Evolutionary conservation across 495 filamentous ascomycete genomes (phyloP), one percentile per base, ranked within the genome.

Genomic region (Aspergillus indologenus): DNA sequence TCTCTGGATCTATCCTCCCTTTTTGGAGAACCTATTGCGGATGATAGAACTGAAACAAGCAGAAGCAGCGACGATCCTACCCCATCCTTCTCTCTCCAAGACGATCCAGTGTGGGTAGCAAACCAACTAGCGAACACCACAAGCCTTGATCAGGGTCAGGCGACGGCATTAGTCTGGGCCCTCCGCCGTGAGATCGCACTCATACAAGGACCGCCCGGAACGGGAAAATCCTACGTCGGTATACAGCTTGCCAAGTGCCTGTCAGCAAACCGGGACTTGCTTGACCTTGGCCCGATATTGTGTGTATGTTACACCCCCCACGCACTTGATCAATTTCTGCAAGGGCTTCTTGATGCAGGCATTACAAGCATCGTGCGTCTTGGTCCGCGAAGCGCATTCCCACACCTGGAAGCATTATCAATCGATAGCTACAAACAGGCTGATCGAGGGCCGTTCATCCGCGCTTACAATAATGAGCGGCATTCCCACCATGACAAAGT

Each of bases 191-290:
- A 72, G 7, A 56, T 89, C 14, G 82, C 83, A 4, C 71, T 90
- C 1, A 86, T 89, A 24, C 88, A 91, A 72, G 89, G 89, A 0
- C 89, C 89, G 0, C 89, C 89, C 0, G 89, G 89, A 3, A 90
- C 87, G 0, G 89, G 89, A 15, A 90, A 91, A 68, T 70, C 68
- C 21, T 68, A 61, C 42, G 61, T 71, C 7, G 72, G 71, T 4
- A 59, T 75, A 7, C 58, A 76, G 57, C 54, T 83, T 19, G 79
- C 86, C 17, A 81, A 83, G 57, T 77, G 81, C 2, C 66, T 91
- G 8, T 69, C 91, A 5, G 75, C 66, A 2, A 87, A 87, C 61
- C 78, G 79, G 45, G 52, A 44, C 0, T 54, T 60, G n/a, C 71
- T 74, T 1, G 57, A 69, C 0, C 71, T 85, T 6, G 85, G 85